Percentiles rank a stretch among this genome's conserved stretches.
Evolutionary conservation across 177 flowering plant genomes (phyloP).

Genomic region (Tripterygium wilfordii): DNA sequence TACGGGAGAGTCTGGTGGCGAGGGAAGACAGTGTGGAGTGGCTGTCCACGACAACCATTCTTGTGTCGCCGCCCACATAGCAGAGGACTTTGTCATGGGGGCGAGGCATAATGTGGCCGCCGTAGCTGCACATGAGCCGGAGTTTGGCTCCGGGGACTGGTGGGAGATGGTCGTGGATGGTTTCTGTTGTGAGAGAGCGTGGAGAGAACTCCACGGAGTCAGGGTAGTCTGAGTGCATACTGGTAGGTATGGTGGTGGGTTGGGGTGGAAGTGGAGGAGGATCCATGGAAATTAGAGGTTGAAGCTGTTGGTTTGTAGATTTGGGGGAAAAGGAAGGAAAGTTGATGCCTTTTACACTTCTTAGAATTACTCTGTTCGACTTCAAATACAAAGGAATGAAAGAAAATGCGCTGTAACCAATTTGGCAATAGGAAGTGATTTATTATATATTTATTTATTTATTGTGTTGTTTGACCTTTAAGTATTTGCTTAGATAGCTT

Average conservation of each 20-base stretch:
- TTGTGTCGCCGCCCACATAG: conserved; percentile 61
- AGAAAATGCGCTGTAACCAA: too few relatives aligned
- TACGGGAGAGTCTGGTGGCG: conserved; percentile 34
- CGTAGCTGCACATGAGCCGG: conserved; percentile 61
- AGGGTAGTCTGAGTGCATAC: conserved; percentile 9
- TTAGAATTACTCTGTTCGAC: not conserved
- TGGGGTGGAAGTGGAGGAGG: conserved; percentile 20
- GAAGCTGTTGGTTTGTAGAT: not conserved
- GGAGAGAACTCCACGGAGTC: conserved; percentile 39
- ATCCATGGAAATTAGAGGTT: conserved; percentile 11
- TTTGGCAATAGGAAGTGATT: too few relatives aligned
- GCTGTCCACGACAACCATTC: conserved; percentile 53
- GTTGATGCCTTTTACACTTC: not conserved
- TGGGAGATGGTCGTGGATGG: conserved; percentile 31
- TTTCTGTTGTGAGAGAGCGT: conserved; percentile 18
- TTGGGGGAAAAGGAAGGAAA: not conserved
- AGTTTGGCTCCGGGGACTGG: conserved; percentile 33
- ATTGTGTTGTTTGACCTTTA: too few relatives aligned
- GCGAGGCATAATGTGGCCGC: conserved; percentile 61
- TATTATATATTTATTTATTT: too few relatives aligned
- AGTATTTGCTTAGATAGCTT: too few relatives aligned
- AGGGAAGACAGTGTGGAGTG: conserved; percentile 33
- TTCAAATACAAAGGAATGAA: not conserved
- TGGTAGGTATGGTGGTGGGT: conserved; percentile 7
- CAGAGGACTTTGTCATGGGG: conserved; percentile 58